Percentiles rank a stretch among this genome's conserved stretches.
Conservation (phyloP, 768 basidiomycete genomes). For the Naganishia vishniacii region DNA sequence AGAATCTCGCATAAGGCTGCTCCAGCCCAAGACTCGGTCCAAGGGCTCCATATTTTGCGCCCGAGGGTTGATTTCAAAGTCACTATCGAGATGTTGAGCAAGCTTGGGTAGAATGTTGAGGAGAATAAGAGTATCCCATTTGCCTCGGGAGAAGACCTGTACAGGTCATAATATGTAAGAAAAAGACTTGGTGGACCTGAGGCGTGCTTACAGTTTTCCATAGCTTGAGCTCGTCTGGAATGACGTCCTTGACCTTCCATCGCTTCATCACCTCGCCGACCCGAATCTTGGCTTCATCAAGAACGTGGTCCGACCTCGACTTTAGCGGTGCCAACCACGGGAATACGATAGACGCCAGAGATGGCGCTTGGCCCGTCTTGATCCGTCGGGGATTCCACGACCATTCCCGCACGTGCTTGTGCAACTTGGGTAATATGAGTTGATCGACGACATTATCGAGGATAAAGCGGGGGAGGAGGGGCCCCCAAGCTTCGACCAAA, state of each 20-base stretch:
- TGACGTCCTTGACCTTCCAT: slow-evolving; percentile 67
- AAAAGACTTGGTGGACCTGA: not conserved
- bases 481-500: slow-evolving; percentile 81
- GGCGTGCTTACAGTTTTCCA: slow-evolving; percentile 70
- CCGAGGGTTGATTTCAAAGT: slow-evolving; percentile 81
- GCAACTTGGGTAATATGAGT: slow-evolving; percentile 86
- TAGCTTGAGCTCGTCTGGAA: slow-evolving; percentile 66
- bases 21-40: slow-evolving; percentile 70
- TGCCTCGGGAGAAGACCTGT: slow-evolving; percentile 67
- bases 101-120: slow-evolving; percentile 90
- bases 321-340: slow-evolving; percentile 93
- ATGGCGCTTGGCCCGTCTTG: slow-evolving; percentile 47
- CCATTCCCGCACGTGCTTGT: slow-evolving; percentile 79
- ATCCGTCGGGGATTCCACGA: slow-evolving; percentile 48
- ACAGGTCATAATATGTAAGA: not conserved
- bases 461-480: slow-evolving; percentile 81
- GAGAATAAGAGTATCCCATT: slow-evolving; percentile 88
- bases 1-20: slow-evolving; percentile 63
- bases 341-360: slow-evolving; percentile 77
- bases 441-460: slow-evolving; percentile 94
- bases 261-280: slow-evolving; percentile 68
- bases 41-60: slow-evolving; percentile 82
- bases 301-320: slow-evolving; percentile 70
- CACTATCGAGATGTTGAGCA: slow-evolving; percentile 66
- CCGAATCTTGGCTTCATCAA: slow-evolving; percentile 80